These are phyloP conservation scores for Leucaena leucocephala DNA, from an alignment of 306 rosid species.

Conservation along the genomic window DNA sequence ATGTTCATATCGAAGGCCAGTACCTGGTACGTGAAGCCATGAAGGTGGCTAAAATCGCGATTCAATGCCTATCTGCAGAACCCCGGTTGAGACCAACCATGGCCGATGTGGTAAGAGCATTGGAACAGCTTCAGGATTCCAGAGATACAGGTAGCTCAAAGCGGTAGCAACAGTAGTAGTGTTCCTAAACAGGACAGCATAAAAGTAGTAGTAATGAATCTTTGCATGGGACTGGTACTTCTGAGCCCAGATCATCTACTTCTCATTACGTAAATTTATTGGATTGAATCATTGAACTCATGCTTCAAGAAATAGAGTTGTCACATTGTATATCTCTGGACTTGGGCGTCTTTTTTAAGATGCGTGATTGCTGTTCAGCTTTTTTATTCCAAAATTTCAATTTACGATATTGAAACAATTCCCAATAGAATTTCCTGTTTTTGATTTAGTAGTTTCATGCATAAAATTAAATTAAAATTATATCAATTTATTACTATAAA, in stretches of 20 bases:
- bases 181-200: conserved; percentile 34
- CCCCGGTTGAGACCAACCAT: conserved; percentile 76
- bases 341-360: conserved; percentile 1
- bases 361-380: conserved; percentile 44
- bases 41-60: conserved; percentile 62
- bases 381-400: too few species aligned
- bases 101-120: conserved; percentile 67
- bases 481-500: too few species aligned
- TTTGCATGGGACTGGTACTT: conserved; percentile 20
- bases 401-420: too few species aligned
- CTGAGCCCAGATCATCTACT: conserved; percentile 41
- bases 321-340: conserved; percentile 33
- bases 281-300: background rate
- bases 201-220: conserved; percentile 29
- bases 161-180: background rate
- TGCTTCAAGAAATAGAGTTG: conserved; percentile 22
- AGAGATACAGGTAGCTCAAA: conserved; percentile 41
- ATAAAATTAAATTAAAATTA: too few species aligned
- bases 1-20: conserved; percentile 76
- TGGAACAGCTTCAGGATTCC: conserved; percentile 69
- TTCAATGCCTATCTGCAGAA: conserved; percentile 69
- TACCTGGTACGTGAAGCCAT: conserved; percentile 60
- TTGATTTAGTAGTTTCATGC: too few species aligned
- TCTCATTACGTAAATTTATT: conserved; percentile 22
- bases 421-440: too few species aligned